phyloP scores from a whole-genome alignment of 176 grass and related monocot species.

The Oryza glumipatula region DNA sequence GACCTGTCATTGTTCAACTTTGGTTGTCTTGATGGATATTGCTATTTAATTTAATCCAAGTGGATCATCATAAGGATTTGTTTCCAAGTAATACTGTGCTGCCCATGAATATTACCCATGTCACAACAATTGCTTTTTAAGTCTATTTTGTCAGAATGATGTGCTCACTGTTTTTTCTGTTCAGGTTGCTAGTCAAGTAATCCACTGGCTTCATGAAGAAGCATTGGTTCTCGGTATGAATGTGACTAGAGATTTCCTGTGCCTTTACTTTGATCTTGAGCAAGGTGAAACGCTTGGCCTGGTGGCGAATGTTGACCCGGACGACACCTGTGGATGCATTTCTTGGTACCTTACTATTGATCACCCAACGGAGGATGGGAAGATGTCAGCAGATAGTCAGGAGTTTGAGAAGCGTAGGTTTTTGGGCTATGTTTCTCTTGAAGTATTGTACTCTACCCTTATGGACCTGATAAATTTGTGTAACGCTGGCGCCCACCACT shows the following conservation, averaged over 20 bases:
- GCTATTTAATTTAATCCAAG: neutral
- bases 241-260: constrained; percentile 75
- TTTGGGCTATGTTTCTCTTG: constrained; percentile 76
- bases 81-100: neutral
- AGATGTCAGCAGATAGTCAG: constrained; percentile 40
- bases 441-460: constrained; percentile 69
- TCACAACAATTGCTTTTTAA: neutral
- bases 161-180: constrained; percentile 11
- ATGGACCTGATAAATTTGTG: constrained; percentile 85
- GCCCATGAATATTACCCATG: neutral
- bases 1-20: neutral
- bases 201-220: constrained; percentile 90
- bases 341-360: constrained; percentile 70
- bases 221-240: constrained; percentile 80
- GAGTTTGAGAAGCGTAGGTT: constrained; percentile 62
- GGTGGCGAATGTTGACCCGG: constrained; percentile 73
- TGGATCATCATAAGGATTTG: neutral
- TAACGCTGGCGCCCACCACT: constrained; percentile 52
- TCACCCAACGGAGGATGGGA: constrained; percentile 52
- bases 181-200: constrained; percentile 84
- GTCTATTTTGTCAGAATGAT: neutral
- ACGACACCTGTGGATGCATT: constrained; percentile 63
- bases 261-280: constrained; percentile 80
- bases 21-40: neutral
- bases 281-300: constrained; percentile 79